A percentile compares a stretch with the other conserved stretches of the same genome.
Evolutionary conservation across 1,284 basidiomycete genomes (phyloP).

Genomic region (Heterobasidion annosum): DNA sequence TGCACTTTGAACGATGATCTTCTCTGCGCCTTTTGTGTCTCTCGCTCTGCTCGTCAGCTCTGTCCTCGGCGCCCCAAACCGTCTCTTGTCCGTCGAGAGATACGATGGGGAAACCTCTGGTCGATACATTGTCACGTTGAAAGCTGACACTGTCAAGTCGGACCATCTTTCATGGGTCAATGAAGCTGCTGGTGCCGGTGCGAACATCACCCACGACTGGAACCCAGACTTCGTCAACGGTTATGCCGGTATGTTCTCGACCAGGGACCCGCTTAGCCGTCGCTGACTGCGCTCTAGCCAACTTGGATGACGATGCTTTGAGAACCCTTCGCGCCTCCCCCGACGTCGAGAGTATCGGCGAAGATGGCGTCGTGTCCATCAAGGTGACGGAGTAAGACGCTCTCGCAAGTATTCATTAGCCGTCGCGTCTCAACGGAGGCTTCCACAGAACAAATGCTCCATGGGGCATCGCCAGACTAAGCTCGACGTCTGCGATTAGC

Average conservation of each 20-base stretch:
- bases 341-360: conserved; percentile 55
- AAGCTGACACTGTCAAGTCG: conserved; percentile 33
- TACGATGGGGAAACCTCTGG: conserved; percentile 15
- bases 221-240: conserved; percentile 35
- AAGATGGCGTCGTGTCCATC: conserved; percentile 13
- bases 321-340: conserved; percentile 50
- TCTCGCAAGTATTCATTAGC: not conserved
- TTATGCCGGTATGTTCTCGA: conserved; percentile 41
- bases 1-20: conserved; percentile 14
- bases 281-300: not conserved
- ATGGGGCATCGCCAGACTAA: conserved; percentile 26
- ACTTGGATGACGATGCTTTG: conserved; percentile 46
- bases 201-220: conserved; percentile 28
- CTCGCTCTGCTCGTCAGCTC: conserved; percentile 20
- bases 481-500: conserved; percentile 11
- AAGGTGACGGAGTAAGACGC: conserved; percentile 9
- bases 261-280: not conserved
- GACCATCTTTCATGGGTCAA: conserved; percentile 21
- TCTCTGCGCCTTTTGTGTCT: conserved; percentile 15
- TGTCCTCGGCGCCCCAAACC: conserved; percentile 17
- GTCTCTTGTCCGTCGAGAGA: conserved; percentile 28
- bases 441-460: conserved; percentile 19
- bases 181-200: conserved; percentile 21
- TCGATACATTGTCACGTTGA: conserved; percentile 54
- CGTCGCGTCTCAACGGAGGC: conserved; percentile 7